Evolutionary conservation across 2,329 filamentous ascomycete species (phyloP).

Genomic region (Penicillium sp.): DNA sequence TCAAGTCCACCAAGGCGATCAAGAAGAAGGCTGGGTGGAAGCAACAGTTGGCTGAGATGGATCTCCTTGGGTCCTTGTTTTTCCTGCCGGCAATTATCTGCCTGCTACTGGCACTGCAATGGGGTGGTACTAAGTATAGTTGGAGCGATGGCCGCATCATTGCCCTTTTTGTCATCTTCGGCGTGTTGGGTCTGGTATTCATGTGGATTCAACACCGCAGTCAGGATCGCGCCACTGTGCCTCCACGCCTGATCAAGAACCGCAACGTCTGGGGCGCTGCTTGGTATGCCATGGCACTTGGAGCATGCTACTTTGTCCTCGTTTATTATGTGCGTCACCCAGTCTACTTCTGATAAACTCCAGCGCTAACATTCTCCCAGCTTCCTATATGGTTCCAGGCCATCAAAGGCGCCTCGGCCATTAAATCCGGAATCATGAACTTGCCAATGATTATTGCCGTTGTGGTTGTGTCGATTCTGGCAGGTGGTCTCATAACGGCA

Average conservation of each 20-base stretch:
- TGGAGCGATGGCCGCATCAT: slow-evolving; percentile 51
- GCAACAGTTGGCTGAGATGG: slow-evolving; percentile 36
- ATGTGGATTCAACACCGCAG: slow-evolving; percentile 37
- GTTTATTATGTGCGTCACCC: slow-evolving; percentile 43
- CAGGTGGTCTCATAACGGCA: slow-evolving; percentile 31
- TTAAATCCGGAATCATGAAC: slow-evolving; percentile 41
- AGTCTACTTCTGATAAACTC: not conserved
- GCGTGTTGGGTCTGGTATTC: slow-evolving; percentile 50
- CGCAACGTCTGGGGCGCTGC: slow-evolving; percentile 45
- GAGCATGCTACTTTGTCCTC: slow-evolving; percentile 46
- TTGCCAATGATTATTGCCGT: slow-evolving; percentile 36
- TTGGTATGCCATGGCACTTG: slow-evolving; percentile 43
- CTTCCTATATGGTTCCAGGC: slow-evolving; percentile 49
- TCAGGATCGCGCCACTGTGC: slow-evolving; percentile 47
- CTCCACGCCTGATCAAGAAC: slow-evolving; percentile 46
- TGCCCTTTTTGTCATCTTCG: slow-evolving; percentile 52
- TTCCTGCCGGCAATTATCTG: slow-evolving; percentile 50
- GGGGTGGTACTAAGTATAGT: slow-evolving; percentile 45
- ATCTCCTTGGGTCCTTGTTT: slow-evolving; percentile 46
- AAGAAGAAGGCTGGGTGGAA: slow-evolving; percentile 24
- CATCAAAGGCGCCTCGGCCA: slow-evolving; percentile 36
- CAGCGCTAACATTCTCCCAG: slow-evolving; percentile 9
- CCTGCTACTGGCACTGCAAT: slow-evolving; percentile 52
- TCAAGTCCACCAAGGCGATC: slow-evolving; percentile 28
- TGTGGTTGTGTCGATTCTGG: slow-evolving; percentile 33